Base-by-base conservation (phyloP, 352 stramenopile genomes). In the Phytophthora citrophthora region DNA sequence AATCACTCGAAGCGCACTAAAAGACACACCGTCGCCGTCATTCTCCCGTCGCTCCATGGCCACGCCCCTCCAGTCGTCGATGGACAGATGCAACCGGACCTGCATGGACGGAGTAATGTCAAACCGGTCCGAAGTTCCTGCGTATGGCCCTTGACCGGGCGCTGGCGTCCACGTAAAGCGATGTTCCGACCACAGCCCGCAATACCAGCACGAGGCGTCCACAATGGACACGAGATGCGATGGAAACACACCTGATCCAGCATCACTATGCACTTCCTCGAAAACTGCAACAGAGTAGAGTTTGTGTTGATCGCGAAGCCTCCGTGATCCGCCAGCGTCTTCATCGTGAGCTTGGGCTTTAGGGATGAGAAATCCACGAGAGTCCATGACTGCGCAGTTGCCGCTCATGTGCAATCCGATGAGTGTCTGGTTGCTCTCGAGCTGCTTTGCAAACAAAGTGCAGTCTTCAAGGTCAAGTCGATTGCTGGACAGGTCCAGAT, bases 171-270 rank as follows among this genome's bases (percentile, higher is more conserved):
- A 91, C 15, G 77, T 74, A 46, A 93, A 93, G 24, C 85, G 83
- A 40, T 93, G 77, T 53, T 93, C 85, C 24, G 74, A 71, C 85
- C 85, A 93, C 41, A 88, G 74, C 2, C 81, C 85, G 34, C 83
- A 92, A 60, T 90, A 90, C 85, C 85, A 94, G 57, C 85, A 94
- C 18, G 77, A 85, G n/a, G 73, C 70, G 49, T 94, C 83, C 1
- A 90, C 80, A 31, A 90, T 76, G 23, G 54, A 68, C 38, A 70
- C 69, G 0, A 89, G 50, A 16, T 91, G 81, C 2, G 72, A 15
- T 4, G 83, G 79, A 31, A 90, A 85, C 6, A 75, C 57, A 20
- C 79, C 79, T 2, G 53, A 76, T 6, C 83, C 86, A 45, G 60
- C 72, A 27, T 91, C 79, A 26, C 79, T 83, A 48, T 91, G 85